These are phyloP conservation scores for Rhodocollybia butyracea DNA, from an alignment of 768 basidiomycete genomes.

Conservation along the genomic window DNA sequence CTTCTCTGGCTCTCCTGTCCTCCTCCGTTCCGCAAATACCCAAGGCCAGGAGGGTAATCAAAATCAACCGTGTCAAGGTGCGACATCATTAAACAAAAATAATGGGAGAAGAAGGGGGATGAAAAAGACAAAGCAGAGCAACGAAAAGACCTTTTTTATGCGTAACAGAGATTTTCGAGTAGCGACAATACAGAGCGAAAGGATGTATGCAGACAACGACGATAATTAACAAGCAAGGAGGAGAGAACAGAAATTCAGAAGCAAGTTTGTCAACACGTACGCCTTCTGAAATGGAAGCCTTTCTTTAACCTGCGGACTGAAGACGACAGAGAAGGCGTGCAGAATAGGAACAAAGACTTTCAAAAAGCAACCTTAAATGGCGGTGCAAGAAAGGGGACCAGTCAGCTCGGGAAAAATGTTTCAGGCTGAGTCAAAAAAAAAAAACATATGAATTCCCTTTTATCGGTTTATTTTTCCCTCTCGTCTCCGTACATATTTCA, in stretches of 20 bases:
- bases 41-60: slow-evolving; percentile 1
- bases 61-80: neutral
- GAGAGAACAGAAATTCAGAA: neutral
- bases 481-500: too few species aligned
- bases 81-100: neutral
- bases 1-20: neutral
- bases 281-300: neutral
- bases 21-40: slow-evolving; percentile 2
- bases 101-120: neutral
- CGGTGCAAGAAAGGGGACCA: too few species aligned
- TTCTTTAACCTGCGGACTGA: neutral
- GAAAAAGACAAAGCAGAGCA: neutral
- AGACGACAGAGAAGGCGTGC: too few species aligned
- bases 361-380: too few species aligned
- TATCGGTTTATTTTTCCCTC: too few species aligned
- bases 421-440: too few species aligned
- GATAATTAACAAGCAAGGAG: neutral
- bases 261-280: neutral
- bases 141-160: neutral
- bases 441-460: too few species aligned
- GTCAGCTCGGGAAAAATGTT: too few species aligned
- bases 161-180: neutral
- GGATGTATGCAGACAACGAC: slow-evolving; percentile 5
- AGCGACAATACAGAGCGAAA: slow-evolving; percentile 5
- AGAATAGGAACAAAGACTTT: too few species aligned